These are phyloP conservation scores for Claviceps cyperi DNA, from an alignment of 2,329 filamentous ascomycete genomes.

Conservation along the genomic window DNA sequence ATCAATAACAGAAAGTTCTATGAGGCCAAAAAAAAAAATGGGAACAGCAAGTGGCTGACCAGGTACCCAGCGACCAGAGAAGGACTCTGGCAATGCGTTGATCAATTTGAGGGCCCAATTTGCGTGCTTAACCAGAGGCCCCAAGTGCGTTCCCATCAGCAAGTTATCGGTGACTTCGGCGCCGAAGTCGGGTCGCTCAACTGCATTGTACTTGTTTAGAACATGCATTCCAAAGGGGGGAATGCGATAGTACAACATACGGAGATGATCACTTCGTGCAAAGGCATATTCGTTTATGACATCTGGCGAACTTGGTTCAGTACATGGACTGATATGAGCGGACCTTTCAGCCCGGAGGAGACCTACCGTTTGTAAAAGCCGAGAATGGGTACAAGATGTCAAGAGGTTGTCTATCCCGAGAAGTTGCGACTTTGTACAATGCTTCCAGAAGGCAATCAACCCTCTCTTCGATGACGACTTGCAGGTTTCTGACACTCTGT, in stretches of 20 bases:
- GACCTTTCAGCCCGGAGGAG: neutral
- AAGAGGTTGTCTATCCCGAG: slow-evolving; percentile 14
- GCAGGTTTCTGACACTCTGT: slow-evolving; percentile 23
- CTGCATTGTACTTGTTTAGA: slow-evolving; percentile 8
- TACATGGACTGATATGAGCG: neutral
- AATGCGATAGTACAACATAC: slow-evolving; percentile 7
- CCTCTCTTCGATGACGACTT: slow-evolving; percentile 22
- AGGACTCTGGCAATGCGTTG: slow-evolving; percentile 20
- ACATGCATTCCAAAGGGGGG: neutral
- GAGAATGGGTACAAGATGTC: slow-evolving; percentile 24
- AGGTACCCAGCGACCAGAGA: slow-evolving; percentile 21
- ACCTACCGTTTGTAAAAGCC: slow-evolving; percentile 23
- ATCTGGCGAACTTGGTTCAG: slow-evolving; percentile 12
- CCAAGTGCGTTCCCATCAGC: slow-evolving; percentile 23
- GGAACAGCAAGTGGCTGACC: slow-evolving; percentile 9
- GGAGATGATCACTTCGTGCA: slow-evolving; percentile 19
- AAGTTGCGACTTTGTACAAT: slow-evolving; percentile 15
- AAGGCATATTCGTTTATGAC: slow-evolving; percentile 27
- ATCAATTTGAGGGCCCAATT: slow-evolving; percentile 21
- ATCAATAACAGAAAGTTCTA: slow-evolving; percentile 6
- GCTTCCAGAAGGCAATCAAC: slow-evolving; percentile 19
- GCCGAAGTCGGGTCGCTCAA: slow-evolving; percentile 21
- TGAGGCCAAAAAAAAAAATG: slow-evolving; percentile 3
- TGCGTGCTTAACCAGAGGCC: slow-evolving; percentile 22
- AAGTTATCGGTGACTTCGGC: slow-evolving; percentile 21